These are phyloP conservation scores for Botrytis aclada DNA, from an alignment of 2,329 filamentous ascomycete genomes.

Conservation along the genomic window DNA sequence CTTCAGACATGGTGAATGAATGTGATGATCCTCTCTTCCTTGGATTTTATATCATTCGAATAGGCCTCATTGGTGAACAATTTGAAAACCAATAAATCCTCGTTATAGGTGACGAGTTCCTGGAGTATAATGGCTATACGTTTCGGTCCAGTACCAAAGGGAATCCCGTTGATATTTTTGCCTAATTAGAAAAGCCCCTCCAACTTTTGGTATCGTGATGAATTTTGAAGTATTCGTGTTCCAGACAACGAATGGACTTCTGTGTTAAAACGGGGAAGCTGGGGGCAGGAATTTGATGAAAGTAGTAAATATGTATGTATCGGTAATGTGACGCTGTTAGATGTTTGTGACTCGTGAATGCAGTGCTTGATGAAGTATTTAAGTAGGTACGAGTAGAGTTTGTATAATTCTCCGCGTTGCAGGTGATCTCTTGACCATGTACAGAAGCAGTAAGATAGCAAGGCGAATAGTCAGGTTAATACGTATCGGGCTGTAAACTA, in stretches of 20 bases:
- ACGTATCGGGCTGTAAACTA: neutral
- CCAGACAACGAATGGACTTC: neutral
- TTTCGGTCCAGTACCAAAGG: neutral
- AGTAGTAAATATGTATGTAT: neutral
- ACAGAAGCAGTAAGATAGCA: neutral
- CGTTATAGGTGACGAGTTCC: neutral
- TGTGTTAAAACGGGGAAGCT: neutral
- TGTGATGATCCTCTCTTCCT: neutral
- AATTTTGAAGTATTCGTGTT: neutral
- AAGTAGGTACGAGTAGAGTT: neutral
- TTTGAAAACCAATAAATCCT: neutral
- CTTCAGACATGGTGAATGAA: constrained; percentile 29
- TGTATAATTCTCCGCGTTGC: neutral
- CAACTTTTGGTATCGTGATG: neutral
- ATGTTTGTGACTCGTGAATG: constrained; percentile 3
- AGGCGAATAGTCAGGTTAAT: neutral
- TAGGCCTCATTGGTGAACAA: neutral
- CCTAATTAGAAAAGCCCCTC: neutral
- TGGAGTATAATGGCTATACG: neutral
- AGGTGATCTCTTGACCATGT: neutral
- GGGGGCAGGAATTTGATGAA: neutral
- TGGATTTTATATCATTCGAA: neutral
- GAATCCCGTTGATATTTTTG: neutral
- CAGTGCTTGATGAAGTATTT: neutral
- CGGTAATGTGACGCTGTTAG: neutral